Percentiles rank a stretch among this genome's conserved stretches.
phyloP scores from a whole-genome alignment of 2,329 filamentous ascomycete genomes.

The Clarireedia homoeocarpa region DNA sequence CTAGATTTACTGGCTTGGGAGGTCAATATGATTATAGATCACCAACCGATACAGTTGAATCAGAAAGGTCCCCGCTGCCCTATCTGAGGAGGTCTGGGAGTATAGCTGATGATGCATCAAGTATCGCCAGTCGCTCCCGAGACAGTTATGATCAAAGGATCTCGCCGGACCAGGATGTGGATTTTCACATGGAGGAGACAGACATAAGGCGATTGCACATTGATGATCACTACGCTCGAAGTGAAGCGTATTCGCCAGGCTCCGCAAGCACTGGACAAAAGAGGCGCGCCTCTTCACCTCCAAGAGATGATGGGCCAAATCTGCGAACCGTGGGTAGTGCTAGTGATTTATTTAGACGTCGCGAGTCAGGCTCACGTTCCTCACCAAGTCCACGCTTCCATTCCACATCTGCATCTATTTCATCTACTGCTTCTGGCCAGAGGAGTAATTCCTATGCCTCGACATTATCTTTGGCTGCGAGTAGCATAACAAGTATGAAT shows the following conservation, averaged over 20 bases:
- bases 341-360: constrained; percentile 29
- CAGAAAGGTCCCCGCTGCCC: constrained; percentile 25
- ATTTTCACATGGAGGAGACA: constrained; percentile 46
- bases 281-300: constrained; percentile 54
- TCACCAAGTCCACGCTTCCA: constrained; percentile 48
- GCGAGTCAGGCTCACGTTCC: constrained; percentile 44
- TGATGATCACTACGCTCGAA: constrained; percentile 38
- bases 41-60: constrained; percentile 26
- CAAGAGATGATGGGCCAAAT: constrained; percentile 40
- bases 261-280: constrained; percentile 45
- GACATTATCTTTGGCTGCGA: constrained; percentile 49
- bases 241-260: constrained; percentile 25
- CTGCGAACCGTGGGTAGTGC: constrained; percentile 28
- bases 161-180: constrained; percentile 30
- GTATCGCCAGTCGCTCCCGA: constrained; percentile 42
- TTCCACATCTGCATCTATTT: constrained; percentile 52
- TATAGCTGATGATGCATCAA: constrained; percentile 41
- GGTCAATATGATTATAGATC: constrained; percentile 24
- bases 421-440: constrained; percentile 55
- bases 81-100: constrained; percentile 36
- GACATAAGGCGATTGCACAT: constrained; percentile 43
- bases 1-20: constrained; percentile 15
- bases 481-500: constrained; percentile 57
- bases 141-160: constrained; percentile 55
- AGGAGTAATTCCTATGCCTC: constrained; percentile 57